Evolutionary conservation across 2,329 filamentous ascomycete genomes (phyloP), one percentile per base, ranked within the genome.

Genomic region (Ciborinia camelliae): DNA sequence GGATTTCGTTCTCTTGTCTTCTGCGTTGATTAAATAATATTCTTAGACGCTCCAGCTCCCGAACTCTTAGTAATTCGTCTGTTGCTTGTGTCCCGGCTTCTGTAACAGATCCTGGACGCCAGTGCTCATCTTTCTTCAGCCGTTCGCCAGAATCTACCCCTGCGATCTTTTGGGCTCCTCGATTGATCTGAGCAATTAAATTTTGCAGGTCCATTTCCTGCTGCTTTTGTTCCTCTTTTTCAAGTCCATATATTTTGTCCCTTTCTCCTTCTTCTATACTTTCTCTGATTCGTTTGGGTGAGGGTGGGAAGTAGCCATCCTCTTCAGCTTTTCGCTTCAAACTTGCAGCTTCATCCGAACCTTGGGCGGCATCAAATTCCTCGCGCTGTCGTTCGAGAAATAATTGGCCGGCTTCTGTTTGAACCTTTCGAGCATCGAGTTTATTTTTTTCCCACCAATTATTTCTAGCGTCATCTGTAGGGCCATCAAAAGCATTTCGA

Each of bases 231-330:
- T 54, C 60, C 10, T 20, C 20, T 32, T 30, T 23, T 35, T 43
- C 15, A 23, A 62, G 32, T 5, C 43, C 20, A n/a, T 18, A n/a
- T 12, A 32, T 39, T 9, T 47, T 54, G 28, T 54, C 28, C 4
- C n/a, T 32, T 20, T 39, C 60, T 43, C 20, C 32, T 6, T 41
- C 35, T 39, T 53, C 59, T 43, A 62, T 18, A 5, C 53, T 18
- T 18, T 35, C 28, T 62, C 48, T 35, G 28, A 62, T 32, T 43
- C 60, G 28, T 43, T 62, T 62, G 20, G 60, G 35, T n/a, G 54
- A 8, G 28, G 60, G 60, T 26, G 30, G 50, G 35, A 54, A 62
- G 18, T 62, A 62, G 1, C 60, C 60, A 37, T 62, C 60, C 14
- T 30, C 10, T 1, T 52, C 50, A 32, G 48, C 47, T 14, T 53